A percentile compares a stretch with the other conserved stretches of the same genome.
phyloP scores from a whole-genome alignment of 768 basidiomycete species.

The Russula sp. region DNA sequence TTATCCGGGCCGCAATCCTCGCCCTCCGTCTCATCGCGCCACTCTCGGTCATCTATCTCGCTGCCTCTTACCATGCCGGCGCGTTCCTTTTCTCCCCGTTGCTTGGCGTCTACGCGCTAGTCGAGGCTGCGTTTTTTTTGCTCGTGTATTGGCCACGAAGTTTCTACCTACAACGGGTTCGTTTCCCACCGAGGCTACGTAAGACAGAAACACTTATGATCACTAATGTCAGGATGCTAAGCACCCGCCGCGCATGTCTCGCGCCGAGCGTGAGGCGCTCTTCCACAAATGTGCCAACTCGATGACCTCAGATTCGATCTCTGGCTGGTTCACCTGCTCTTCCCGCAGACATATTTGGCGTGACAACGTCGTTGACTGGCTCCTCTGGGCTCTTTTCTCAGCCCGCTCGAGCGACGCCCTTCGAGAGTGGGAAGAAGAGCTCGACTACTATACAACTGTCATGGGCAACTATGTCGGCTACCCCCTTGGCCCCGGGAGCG shows the following conservation, averaged over 20 bases:
- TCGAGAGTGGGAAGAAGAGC: slow-evolving; percentile 43
- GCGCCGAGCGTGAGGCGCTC: slow-evolving; percentile 38
- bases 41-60: slow-evolving; percentile 36
- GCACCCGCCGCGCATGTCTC: slow-evolving; percentile 34
- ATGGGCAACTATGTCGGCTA: slow-evolving; percentile 38
- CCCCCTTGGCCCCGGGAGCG: slow-evolving; percentile 36
- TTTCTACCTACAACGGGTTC: slow-evolving; percentile 42
- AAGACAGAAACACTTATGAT: background rate
- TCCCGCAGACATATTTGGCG: slow-evolving; percentile 29
- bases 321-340: slow-evolving; percentile 47
- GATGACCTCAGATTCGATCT: slow-evolving; percentile 28
- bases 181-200: slow-evolving; percentile 5
- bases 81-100: slow-evolving; percentile 28
- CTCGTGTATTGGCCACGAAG: slow-evolving; percentile 43
- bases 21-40: slow-evolving; percentile 44
- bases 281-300: slow-evolving; percentile 39
- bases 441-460: slow-evolving; percentile 38
- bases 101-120: slow-evolving; percentile 30
- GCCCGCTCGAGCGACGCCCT: slow-evolving; percentile 28
- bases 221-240: slow-evolving; percentile 23
- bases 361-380: slow-evolving; percentile 50
- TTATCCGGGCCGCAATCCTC: slow-evolving; percentile 42
- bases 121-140: slow-evolving; percentile 44
- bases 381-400: slow-evolving; percentile 59
- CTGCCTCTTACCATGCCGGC: slow-evolving; percentile 23